A percentile compares a stretch with the other conserved stretches of the same genome.
These are phyloP conservation scores for Chaetomium tenue DNA, from an alignment of 495 filamentous ascomycete genomes.

Conservation along the genomic window DNA sequence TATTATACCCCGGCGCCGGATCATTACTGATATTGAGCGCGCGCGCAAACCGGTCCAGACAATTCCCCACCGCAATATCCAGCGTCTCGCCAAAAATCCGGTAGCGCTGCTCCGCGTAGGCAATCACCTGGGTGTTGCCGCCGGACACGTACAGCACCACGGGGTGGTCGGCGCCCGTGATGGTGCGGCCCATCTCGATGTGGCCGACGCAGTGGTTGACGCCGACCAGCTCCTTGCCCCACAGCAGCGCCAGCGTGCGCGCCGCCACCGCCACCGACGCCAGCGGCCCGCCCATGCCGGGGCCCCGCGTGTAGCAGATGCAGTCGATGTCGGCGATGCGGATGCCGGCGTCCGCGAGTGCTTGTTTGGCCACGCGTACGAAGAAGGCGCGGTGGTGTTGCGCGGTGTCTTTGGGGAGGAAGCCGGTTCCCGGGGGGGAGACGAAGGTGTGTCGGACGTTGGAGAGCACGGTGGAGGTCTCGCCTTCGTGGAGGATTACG, in stretches of 20 bases:
- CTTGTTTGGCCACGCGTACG: constrained; percentile 71
- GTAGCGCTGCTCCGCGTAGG: constrained; percentile 89
- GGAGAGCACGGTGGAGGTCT: constrained; percentile 71
- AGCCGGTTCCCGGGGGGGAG: constrained; percentile 88
- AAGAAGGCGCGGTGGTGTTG: constrained; percentile 86
- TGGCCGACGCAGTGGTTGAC: constrained; percentile 98
- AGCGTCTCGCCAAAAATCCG: constrained; percentile 97
- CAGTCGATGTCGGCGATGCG: constrained; percentile 69
- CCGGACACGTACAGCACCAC: constrained; percentile 95
- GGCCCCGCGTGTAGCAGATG: constrained; percentile 93
- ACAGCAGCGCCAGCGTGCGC: constrained; percentile 76
- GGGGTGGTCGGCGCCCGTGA: constrained; percentile 88
- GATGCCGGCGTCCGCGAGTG: constrained; percentile 66
- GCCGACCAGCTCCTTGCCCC: constrained; percentile 81
- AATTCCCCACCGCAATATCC: constrained; percentile 97
- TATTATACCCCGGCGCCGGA: constrained; percentile 95
- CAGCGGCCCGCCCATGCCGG: constrained; percentile 95
- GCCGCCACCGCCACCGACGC: constrained; percentile 84
- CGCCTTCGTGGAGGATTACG: constrained; percentile 73
- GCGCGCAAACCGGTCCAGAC: constrained; percentile 91
- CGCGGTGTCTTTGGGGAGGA: constrained; percentile 94
- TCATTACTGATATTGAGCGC: constrained; percentile 90
- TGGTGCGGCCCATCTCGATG: constrained; percentile 97
- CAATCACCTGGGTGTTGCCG: constrained; percentile 97
- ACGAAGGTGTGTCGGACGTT: constrained; percentile 94